Evolutionary conservation across 2,329 filamentous ascomycete genomes (phyloP).

Genomic region (Pestalotiopsis sp.): DNA sequence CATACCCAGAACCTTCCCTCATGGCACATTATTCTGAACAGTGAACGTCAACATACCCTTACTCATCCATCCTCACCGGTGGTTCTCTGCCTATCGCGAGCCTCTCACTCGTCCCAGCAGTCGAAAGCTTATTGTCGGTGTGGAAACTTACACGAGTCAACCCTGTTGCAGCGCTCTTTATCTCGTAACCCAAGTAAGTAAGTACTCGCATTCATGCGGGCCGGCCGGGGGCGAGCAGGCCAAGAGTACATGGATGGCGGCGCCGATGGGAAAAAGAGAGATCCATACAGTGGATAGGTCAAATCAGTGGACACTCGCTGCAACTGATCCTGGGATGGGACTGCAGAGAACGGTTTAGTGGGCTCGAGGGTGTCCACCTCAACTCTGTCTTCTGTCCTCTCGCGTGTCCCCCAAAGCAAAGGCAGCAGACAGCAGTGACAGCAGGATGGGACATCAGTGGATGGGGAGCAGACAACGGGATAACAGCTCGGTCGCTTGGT

Average conservation of each 20-base stretch:
- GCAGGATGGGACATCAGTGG: too few relatives aligned
- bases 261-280: not conserved
- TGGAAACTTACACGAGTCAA: conserved; percentile 12
- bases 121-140: conserved; percentile 11
- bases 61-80: not conserved
- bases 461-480: not conserved
- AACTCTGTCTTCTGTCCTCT: not conserved
- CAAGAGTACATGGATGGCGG: not conserved
- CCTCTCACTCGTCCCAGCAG: conserved; percentile 6
- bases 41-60: not conserved
- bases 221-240: not conserved
- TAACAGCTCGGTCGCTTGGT: not conserved
- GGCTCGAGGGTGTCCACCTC: not conserved
- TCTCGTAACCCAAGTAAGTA: conserved; percentile 6
- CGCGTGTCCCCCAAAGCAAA: not conserved
- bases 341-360: not conserved
- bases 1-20: too few relatives aligned
- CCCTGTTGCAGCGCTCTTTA: conserved; percentile 9
- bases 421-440: not conserved
- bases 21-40: not conserved
- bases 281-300: not conserved
- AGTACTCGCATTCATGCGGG: not conserved
- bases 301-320: not conserved
- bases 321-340: not conserved
- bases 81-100: not conserved